Base-by-base conservation (phyloP, 2,329 filamentous ascomycete genomes). In the Rutstroemia sp. region DNA sequence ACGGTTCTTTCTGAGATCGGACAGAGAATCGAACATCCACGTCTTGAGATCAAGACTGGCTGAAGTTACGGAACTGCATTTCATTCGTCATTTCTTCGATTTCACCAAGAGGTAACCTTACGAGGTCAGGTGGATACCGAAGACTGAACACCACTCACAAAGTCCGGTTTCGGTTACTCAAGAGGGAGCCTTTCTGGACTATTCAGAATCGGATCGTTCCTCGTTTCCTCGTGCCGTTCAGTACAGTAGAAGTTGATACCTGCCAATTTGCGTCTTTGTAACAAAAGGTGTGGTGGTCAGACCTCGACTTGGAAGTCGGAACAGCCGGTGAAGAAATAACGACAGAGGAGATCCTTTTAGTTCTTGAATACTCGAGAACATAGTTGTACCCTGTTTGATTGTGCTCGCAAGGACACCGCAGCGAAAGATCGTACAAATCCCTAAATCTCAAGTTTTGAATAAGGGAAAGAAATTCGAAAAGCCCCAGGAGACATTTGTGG, bases 251-350 rank as follows among this genome's bases (percentile, higher is more conserved):
- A 19, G 19, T 42, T 42, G 39, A 42, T 42, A 17, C n/a, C 39
- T 42, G 19, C 10, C 39, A 42, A 21, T 8, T 19, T 30, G 6
- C 14, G 50, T 30, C 25, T 52, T 12, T 12, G n/a, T 30, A 27
- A 23, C 23, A 23, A 23, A 23, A 38, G 40, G 58, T 51, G 50
- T 56, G 49, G 57, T 61, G 58, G 54, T 57, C 56, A 59, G 57
- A 62, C 59, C 51, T 56, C 16, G 5, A 42, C 39, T 17, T 42
- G 17, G 39, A 34, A 42, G 6, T 5, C 39, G 39, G 39, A 42
- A 10, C 16, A 42, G 5, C 9, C 14, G 16, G 17, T n/a, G 17
- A 19, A 19, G 39, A 19, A 34, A 34, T 34, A 6, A 8, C n/a
- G 39, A 19, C 39, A 10, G 19, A 17, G n/a, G n/a, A 19, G 39